phyloP scores from a whole-genome alignment of 2,329 filamentous ascomycete genomes.

The Aspergillus calidoustus region DNA sequence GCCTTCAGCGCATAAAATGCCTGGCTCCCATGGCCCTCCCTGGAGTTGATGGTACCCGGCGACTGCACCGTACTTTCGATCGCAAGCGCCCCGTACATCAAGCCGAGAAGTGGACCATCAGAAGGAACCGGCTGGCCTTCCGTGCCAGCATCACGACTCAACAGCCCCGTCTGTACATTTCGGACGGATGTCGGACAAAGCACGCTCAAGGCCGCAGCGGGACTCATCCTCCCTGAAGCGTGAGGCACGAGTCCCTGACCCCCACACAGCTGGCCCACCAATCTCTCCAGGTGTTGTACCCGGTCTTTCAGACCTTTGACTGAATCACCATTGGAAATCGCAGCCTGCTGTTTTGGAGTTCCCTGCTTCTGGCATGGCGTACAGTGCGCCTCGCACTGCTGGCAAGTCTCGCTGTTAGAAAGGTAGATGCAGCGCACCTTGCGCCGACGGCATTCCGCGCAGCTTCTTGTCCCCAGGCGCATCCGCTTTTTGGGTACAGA shows the following conservation, averaged over 20 bases:
- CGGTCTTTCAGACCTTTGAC: not conserved
- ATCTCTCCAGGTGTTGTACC: not conserved
- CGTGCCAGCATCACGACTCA: too few relatives aligned
- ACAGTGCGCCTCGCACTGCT: not conserved
- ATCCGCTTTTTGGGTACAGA: not conserved
- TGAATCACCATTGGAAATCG: too few relatives aligned
- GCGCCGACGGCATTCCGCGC: conserved; percentile 2
- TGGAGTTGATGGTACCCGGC: not conserved
- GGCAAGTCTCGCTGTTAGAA: not conserved
- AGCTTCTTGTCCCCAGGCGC: not conserved
- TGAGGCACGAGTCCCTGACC: too few relatives aligned
- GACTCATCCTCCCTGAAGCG: too few relatives aligned
- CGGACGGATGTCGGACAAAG: not conserved
- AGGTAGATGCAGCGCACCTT: conserved; percentile 1
- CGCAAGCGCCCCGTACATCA: not conserved
- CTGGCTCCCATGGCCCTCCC: not conserved
- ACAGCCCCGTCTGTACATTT: not conserved
- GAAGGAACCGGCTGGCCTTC: not conserved
- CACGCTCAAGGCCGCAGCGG: not conserved
- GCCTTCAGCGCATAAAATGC: not conserved
- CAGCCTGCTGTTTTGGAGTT: too few relatives aligned
- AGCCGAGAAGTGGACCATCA: not conserved
- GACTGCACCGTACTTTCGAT: not conserved
- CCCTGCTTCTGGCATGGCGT: not conserved
- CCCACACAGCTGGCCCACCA: too few relatives aligned